Evolutionary conservation across 2,329 filamentous ascomycete species (phyloP).

Genomic region (Pestalotiopsis sp.): DNA sequence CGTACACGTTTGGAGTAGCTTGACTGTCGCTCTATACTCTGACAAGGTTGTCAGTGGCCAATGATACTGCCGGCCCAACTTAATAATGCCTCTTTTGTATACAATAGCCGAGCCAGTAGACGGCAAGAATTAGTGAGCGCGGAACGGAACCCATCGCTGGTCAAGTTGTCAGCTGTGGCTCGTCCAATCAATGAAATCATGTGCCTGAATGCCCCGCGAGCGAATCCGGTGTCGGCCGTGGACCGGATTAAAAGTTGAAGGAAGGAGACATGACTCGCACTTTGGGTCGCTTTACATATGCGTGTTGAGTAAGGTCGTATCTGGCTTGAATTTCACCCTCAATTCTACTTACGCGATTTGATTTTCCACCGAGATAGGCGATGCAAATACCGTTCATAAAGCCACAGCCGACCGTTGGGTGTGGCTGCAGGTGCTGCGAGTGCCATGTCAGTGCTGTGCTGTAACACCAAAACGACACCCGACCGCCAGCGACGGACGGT

Average conservation of each 20-base stretch:
- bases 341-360: not conserved
- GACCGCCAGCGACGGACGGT: not conserved
- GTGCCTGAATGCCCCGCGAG: too few relatives aligned
- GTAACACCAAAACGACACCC: not conserved
- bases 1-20: too few relatives aligned
- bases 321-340: not conserved
- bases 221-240: not conserved
- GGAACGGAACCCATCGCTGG: not conserved
- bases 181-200: too few relatives aligned
- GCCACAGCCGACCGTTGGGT: not conserved
- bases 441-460: not conserved
- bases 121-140: not conserved
- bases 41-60: too few relatives aligned
- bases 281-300: not conserved
- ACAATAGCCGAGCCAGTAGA: not conserved
- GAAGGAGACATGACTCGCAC: not conserved
- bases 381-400: not conserved
- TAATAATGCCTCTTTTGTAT: not conserved
- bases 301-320: constrained; percentile 1
- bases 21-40: too few relatives aligned
- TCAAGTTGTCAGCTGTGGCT: not conserved
- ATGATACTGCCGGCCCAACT: not conserved
- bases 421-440: not conserved
- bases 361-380: not conserved
- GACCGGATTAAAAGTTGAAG: not conserved